Evolutionary conservation across 495 filamentous ascomycete species (phyloP).

Genomic region (Aspergillus homomorphus): DNA sequence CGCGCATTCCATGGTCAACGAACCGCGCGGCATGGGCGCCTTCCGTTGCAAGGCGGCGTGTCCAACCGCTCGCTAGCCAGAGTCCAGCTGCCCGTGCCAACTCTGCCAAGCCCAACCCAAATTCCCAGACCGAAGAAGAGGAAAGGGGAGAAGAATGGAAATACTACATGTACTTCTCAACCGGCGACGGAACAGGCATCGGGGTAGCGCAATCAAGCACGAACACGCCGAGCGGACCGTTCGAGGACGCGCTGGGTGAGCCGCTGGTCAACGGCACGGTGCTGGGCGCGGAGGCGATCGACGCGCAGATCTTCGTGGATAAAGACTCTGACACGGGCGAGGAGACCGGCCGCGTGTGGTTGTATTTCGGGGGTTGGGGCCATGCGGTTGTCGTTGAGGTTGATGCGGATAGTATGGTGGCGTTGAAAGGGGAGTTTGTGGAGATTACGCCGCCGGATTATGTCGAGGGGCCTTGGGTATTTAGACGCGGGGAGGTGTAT

Average conservation of each 20-base stretch:
- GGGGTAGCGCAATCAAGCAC: constrained; percentile 38
- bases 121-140: neutral
- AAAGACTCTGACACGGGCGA: constrained; percentile 11
- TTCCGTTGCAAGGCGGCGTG: constrained; percentile 28
- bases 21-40: constrained; percentile 45
- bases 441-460: constrained; percentile 44
- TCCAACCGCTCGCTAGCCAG: constrained; percentile 13
- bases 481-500: constrained; percentile 41
- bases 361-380: constrained; percentile 48
- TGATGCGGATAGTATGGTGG: constrained; percentile 42
- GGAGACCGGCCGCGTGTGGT: constrained; percentile 35
- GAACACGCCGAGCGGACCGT: constrained; percentile 40
- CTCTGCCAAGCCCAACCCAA: neutral
- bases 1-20: constrained; percentile 40
- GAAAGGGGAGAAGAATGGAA: constrained; percentile 13
- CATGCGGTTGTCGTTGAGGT: constrained; percentile 44
- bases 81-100: constrained; percentile 2
- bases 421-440: constrained; percentile 25
- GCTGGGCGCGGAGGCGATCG: constrained; percentile 41
- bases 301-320: constrained; percentile 46
- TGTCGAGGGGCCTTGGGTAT: constrained; percentile 44
- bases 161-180: constrained; percentile 49
- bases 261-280: constrained; percentile 41
- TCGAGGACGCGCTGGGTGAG: constrained; percentile 39
- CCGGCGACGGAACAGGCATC: constrained; percentile 47